Evolutionary conservation across 2,329 filamentous ascomycete species (phyloP), one percentile per base, ranked within the genome.

Genomic region (Fusarium sublunatum): DNA sequence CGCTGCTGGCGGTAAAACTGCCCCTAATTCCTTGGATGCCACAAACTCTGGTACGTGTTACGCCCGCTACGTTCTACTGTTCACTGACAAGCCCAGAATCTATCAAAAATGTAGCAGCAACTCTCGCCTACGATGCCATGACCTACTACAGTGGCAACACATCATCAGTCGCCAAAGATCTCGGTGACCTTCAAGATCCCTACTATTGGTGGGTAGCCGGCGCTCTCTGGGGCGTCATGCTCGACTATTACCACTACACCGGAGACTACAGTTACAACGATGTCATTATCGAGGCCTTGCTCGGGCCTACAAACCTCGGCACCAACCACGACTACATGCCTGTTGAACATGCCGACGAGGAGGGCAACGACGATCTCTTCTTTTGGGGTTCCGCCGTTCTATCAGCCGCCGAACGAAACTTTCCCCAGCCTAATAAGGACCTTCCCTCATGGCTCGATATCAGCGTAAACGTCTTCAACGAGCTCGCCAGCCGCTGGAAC

Each of bases 341-440:
- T 5, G 79, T 82, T 0, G 74, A 76, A 52, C 84, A 88, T 62
- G 75, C 76, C 11, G 79, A 80, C n/a, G 83, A 86, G 58, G 85
- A 90, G 73, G 89, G 89, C 49, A 92, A 92, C 65, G 90, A 92
- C 65, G 90, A 92, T 70, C 87, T 91, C 71, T 87, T 86, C 29
- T 91, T 91, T 72, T 92, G 90, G 90, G 86, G 83, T 10, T 86
- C 91, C 25, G 82, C 87, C 12, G 83, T 87, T 60, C 83, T 92
- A 73, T 80, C 87, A 6, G 90, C 90, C 1, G 86, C 89, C 4
- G 90, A 92, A 75, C 82, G 86, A 58, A 85, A 87, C 72, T 89
- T 88, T 54, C 86, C 89, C 2, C 82, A 88, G 62, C 83, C 87
- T 7, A 78, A 86, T n/a, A 68, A 76, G 8, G 73, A 73, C 13